Evolutionary conservation across 2,329 filamentous ascomycete genomes (phyloP).

Genomic region (Aspergillus fumigatus): DNA sequence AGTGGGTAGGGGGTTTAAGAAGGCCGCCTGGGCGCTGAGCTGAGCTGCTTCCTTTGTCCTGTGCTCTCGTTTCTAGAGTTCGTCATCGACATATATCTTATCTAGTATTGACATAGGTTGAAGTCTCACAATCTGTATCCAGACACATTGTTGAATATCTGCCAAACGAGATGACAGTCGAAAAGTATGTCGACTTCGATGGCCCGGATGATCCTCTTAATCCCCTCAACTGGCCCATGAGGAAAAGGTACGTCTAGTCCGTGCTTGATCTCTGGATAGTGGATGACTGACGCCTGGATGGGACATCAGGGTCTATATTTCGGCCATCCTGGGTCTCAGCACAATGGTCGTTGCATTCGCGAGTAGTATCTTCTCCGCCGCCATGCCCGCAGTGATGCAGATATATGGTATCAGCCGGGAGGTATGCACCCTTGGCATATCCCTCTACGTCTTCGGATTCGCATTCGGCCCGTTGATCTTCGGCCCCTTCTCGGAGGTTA

Average conservation of each 20-base stretch:
- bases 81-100: neutral
- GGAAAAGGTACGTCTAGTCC: slow-evolving; percentile 7
- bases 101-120: neutral
- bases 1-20: neutral
- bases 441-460: neutral
- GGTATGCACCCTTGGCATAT: slow-evolving; percentile 3
- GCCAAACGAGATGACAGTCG: neutral
- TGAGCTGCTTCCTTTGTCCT: neutral
- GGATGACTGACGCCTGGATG: neutral
- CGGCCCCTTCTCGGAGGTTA: slow-evolving; percentile 21
- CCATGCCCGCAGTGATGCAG: slow-evolving; percentile 9
- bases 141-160: neutral
- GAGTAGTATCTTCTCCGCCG: slow-evolving; percentile 18
- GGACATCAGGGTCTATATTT: slow-evolving; percentile 8
- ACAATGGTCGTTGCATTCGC: slow-evolving; percentile 19
- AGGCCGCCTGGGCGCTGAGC: neutral
- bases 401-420: slow-evolving; percentile 11
- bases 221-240: slow-evolving; percentile 10
- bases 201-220: slow-evolving; percentile 8
- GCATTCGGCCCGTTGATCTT: slow-evolving; percentile 1
- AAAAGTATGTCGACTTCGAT: slow-evolving; percentile 7
- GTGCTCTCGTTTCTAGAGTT: neutral
- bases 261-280: neutral
- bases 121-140: neutral
- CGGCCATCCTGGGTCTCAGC: slow-evolving; percentile 8